A percentile compares a stretch with the other conserved stretches of the same genome.
Conservation (phyloP, 148 eudicot genomes). For the Chenopodium formosanum region DNA sequence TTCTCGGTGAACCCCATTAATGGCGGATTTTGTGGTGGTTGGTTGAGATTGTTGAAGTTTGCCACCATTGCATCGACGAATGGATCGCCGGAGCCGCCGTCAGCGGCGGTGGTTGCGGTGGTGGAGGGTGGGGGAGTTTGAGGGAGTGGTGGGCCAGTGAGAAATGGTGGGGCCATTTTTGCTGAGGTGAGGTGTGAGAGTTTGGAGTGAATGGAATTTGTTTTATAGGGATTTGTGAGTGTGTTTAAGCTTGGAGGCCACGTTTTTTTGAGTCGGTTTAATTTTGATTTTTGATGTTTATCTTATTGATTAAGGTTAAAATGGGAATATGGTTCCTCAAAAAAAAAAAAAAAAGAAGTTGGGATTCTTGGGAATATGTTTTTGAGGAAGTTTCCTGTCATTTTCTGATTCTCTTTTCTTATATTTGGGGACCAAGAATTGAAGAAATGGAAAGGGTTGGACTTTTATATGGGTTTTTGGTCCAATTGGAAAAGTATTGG, state of each 20-base stretch:
- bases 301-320: no score
- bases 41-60: constrained; percentile 14
- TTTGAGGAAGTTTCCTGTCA: no score
- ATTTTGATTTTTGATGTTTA: no score
- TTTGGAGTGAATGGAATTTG: background rate
- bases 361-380: no score
- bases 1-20: constrained; percentile 10
- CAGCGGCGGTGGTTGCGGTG: background rate
- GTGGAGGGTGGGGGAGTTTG: background rate
- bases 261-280: background rate
- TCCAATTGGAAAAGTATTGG: no score
- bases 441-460: no score
- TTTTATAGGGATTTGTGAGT: background rate
- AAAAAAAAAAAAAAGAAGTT: no score
- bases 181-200: background rate
- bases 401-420: no score
- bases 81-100: constrained; percentile 3
- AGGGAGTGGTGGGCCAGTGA: constrained; percentile 21
- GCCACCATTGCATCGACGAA: constrained; percentile 7
- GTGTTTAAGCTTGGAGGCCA: background rate
- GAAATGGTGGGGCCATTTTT: constrained; percentile 12
- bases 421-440: no score
- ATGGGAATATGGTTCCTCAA: no score
- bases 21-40: background rate
- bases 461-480: no score